A percentile compares a stretch with the other conserved stretches of the same genome.
These are phyloP conservation scores for Carex kokanica DNA, from an alignment of 176 grass and related monocot genomes.

Conservation along the genomic window DNA sequence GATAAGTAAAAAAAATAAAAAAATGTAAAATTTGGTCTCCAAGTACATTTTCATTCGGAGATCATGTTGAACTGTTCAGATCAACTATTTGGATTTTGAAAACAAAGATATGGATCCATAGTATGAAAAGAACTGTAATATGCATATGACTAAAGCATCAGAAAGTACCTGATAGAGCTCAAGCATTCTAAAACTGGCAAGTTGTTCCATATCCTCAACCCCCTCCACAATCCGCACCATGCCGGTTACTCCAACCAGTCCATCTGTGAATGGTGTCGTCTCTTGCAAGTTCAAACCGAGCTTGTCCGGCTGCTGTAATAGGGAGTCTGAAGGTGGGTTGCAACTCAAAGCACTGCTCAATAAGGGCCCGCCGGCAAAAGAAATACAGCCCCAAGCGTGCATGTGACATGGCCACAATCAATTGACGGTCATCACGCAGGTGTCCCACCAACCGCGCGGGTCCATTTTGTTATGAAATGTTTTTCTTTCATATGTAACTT, in stretches of 20 bases:
- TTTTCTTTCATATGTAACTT: too few species aligned
- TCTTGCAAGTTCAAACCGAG: slow-evolving; percentile 81
- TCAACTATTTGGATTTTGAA: too few species aligned
- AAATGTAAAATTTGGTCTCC: too few species aligned
- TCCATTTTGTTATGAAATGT: too few species aligned
- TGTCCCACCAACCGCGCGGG: too few species aligned
- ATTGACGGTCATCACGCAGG: slow-evolving; percentile 84
- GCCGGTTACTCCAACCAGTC: slow-evolving; percentile 55
- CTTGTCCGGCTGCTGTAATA: slow-evolving; percentile 77
- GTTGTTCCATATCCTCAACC: slow-evolving; percentile 67
- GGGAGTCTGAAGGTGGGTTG: slow-evolving; percentile 82
- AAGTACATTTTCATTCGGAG: too few species aligned
- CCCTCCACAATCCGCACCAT: slow-evolving; percentile 51
- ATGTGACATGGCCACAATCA: slow-evolving; percentile 94
- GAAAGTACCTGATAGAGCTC: slow-evolving; percentile 66
- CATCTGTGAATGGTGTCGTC: slow-evolving; percentile 66
- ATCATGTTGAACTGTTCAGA: too few species aligned
- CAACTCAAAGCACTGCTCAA: slow-evolving; percentile 95
- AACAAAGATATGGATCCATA: too few species aligned
- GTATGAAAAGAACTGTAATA: too few species aligned
- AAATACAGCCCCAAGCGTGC: slow-evolving; percentile 85
- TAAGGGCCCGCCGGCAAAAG: slow-evolving; percentile 74
- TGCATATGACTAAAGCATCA: background rate
- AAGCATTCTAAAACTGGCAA: slow-evolving; percentile 83
- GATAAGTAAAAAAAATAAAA: too few species aligned